Evolutionary conservation across 2,329 filamentous ascomycete genomes (phyloP), one percentile per base, ranked within the genome.

Genomic region (Monosporascus sp.): DNA sequence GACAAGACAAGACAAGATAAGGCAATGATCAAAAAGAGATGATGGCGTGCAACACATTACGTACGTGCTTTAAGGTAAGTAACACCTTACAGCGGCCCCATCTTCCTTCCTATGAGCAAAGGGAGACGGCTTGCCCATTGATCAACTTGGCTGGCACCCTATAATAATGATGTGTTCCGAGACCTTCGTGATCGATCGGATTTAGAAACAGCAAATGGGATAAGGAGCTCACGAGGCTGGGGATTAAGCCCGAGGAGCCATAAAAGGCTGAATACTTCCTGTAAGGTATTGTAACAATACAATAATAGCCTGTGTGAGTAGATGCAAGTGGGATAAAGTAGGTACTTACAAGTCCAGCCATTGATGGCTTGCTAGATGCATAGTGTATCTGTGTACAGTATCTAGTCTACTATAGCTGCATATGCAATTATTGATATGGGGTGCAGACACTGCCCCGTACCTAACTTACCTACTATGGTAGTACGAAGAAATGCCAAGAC

Each of bases 41-140:
- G 31, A 14, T 14, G 31, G 5, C 31, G 14, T 34, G 31, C 31
- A 5, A 34, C 31, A 34, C 31, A 34, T 34, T 34, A 34, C 31
- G 31, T 34, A 34, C 31, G 31, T 34, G 31, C 31, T 34, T 34
- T 5, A 14, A 34, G 31, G 31, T 34, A 34, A 27, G 6, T 25
- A 6, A 60, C 54, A 59, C 59, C 59, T 65, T 62, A 68, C 58
- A 64, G 62, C 57, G 56, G 62, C 65, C 62, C 65, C 65, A 68
- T 68, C 60, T 61, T 64, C 56, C 58, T 49, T 50, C 50, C 4
- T 34, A 11, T 34, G 50, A 53, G 52, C 53, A 54, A 50, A 57
- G 57, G 58, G 7, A 62, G 60, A 57, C 48, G 50, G 38, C 54
- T 58, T 62, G 62, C 64, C 65, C 65, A 62, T 65, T 55, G 60